Percentiles rank a stretch among this genome's conserved stretches.
Evolutionary conservation across 495 filamentous ascomycete species (phyloP).

Genomic region (Glonium stellatum): DNA sequence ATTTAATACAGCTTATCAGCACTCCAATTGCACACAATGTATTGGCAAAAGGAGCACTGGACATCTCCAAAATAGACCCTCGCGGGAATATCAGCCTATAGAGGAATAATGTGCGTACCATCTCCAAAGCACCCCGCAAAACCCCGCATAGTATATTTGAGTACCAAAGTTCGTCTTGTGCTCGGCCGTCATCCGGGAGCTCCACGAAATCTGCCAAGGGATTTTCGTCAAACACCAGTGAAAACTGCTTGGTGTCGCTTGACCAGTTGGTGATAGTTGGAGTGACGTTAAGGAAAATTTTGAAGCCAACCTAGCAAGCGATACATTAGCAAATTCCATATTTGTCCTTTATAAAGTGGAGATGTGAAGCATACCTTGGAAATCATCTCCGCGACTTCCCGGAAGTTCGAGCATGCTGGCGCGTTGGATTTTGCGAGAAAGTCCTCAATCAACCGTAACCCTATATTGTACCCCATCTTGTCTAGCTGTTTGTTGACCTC

Average conservation of each 20-base stretch:
- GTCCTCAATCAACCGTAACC: conserved; percentile 91
- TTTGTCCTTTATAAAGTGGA: not conserved
- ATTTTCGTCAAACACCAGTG: conserved; percentile 92
- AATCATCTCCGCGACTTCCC: conserved; percentile 94
- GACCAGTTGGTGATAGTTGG: conserved; percentile 94
- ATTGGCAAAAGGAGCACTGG: too few species aligned
- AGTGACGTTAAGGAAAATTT: conserved; percentile 98
- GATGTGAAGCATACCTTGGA: conserved; percentile 57
- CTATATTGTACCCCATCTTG: conserved; percentile 99
- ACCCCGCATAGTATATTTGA: conserved; percentile 96
- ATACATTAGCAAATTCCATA: conserved; percentile 2
- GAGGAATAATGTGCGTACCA: conserved; percentile 49
- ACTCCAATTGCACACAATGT: not conserved
- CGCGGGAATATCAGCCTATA: not conserved
- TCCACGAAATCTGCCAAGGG: conserved; percentile 96
- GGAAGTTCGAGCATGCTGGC: conserved; percentile 83
- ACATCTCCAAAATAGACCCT: not conserved
- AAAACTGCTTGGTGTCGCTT: conserved; percentile 92
- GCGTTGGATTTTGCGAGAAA: conserved; percentile 91
- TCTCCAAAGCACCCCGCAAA: conserved; percentile 83
- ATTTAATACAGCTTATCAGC: conserved; percentile 5
- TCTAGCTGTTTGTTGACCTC: conserved; percentile 96
- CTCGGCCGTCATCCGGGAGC: conserved; percentile 87
- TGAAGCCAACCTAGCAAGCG: conserved; percentile 78
- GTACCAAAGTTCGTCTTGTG: conserved; percentile 97